Conservation (phyloP, 2,329 filamentous ascomycete genomes). For the Beauveria caledonica region DNA sequence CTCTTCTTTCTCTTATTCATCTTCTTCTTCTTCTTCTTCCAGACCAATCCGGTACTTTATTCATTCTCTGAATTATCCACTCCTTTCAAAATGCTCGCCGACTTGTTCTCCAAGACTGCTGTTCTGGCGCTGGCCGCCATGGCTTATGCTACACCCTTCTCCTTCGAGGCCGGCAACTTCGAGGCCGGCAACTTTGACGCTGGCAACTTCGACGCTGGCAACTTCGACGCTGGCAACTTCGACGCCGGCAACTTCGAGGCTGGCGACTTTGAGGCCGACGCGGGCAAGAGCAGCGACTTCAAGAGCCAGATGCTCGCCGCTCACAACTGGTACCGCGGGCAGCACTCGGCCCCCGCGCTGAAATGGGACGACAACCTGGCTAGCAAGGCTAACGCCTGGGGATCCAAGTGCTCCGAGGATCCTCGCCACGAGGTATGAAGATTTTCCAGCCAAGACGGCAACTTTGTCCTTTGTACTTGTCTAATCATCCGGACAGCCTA, state of each 20-base stretch:
- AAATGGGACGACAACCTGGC: slow-evolving; percentile 1
- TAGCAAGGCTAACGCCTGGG: slow-evolving; percentile 1
- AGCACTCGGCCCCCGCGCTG: slow-evolving; percentile 2
- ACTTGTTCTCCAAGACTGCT: slow-evolving; percentile 1
- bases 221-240: not conserved
- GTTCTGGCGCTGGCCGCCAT: slow-evolving; percentile 2
- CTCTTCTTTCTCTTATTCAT: not conserved
- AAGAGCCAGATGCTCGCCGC: slow-evolving; percentile 2
- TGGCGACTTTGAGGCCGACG: not conserved
- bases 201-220: not conserved
- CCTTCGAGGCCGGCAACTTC: not conserved
- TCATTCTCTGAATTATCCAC: not conserved
- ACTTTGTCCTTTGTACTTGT: not conserved
- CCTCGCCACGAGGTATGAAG: slow-evolving; percentile 6
- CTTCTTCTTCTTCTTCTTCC: not conserved
- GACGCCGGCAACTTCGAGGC: too few relatives aligned
- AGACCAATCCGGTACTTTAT: not conserved
- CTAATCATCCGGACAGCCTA: not conserved
- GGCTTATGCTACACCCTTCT: not conserved
- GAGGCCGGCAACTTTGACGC: not conserved
- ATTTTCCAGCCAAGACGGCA: not conserved
- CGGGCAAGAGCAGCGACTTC: not conserved
- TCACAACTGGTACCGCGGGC: slow-evolving; percentile 9
- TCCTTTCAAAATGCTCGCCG: not conserved
- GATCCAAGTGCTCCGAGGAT: not conserved